Evolutionary conservation across 176 grass and related monocot genomes (phyloP), one percentile per base, ranked within the genome.

Genomic region (Thinopyrum elongatum): DNA sequence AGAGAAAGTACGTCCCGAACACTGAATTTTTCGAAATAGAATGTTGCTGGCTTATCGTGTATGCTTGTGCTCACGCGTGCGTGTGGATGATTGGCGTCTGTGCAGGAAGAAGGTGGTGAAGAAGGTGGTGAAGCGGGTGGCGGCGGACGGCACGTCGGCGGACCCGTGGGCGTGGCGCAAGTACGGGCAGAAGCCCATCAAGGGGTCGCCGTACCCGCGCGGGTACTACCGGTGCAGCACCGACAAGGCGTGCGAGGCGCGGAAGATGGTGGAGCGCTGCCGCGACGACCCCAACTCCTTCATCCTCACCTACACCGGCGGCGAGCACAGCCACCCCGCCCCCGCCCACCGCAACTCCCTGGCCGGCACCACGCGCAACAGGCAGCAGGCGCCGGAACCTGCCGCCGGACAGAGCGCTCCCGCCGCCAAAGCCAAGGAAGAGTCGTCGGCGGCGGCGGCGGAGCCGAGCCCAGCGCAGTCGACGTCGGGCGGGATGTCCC

Each of bases 141-240:
- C 86, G 59, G 83, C 68, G 44, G 85, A 91, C 53, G 82, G 47
- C 64, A 65, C 83, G 62, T 80, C 91, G 44, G 81, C 90, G 16
- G 95, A 98, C 73, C 77, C 70, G 42, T 98, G 95, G 95, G 95
- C 95, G 55, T 98, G 95, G 95, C 91, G 93, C 8, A 98, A 98
- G 82, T 98, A 98, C 79, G 95, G 95, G 17, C 95, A 98, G 95
- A 98, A 98, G 60, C 95, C 91, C 13, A 98, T 98, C 91, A 98
- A 98, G 81, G 95, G 93, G 15, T 98, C 93, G 22, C 95, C 95
- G 5, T 89, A 93, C 77, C 93, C 93, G 49, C 89, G 95, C 23
- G 82, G 87, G 7, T 97, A 97, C 85, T 97, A 95, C 87, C 83
- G 87, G 49, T 97, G 95, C 87, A 93, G 89, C 86, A 93, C 82